Conservation (phyloP, 2,329 filamentous ascomycete genomes). For the Fusarium anguioides region DNA sequence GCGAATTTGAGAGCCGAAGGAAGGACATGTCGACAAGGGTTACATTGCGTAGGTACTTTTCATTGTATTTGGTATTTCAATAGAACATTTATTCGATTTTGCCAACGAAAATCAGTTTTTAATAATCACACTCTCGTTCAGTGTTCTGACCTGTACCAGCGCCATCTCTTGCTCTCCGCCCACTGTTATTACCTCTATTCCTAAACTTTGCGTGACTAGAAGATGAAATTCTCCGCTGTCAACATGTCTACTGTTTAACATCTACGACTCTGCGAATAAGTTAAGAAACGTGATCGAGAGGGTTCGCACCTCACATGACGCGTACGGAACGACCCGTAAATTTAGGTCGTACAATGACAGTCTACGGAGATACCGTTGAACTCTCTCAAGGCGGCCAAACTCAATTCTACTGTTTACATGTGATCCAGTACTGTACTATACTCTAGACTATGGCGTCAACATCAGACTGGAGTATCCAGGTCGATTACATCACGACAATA, state of each 20-base stretch:
- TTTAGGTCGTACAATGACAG: not conserved
- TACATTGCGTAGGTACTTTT: no score
- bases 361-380: not conserved
- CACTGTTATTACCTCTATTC: not conserved
- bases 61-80: not conserved
- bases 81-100: no score
- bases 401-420: not conserved
- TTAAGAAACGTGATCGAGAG: not conserved
- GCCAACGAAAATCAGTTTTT: not conserved
- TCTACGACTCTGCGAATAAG: not conserved
- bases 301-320: not conserved
- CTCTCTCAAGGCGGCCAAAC: slow-evolving; percentile 6
- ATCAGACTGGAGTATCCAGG: no score
- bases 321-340: slow-evolving; percentile 2
- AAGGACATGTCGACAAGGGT: no score
- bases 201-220: not conserved
- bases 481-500: slow-evolving; percentile 22
- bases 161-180: not conserved
- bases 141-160: not conserved
- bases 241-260: no score
- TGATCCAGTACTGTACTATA: no score
- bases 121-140: not conserved
- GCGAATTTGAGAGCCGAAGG: not conserved
- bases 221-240: not conserved
- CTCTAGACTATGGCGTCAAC: not conserved